These are phyloP conservation scores for Inga laurina DNA, from an alignment of 306 rosid species.

Conservation along the genomic window DNA sequence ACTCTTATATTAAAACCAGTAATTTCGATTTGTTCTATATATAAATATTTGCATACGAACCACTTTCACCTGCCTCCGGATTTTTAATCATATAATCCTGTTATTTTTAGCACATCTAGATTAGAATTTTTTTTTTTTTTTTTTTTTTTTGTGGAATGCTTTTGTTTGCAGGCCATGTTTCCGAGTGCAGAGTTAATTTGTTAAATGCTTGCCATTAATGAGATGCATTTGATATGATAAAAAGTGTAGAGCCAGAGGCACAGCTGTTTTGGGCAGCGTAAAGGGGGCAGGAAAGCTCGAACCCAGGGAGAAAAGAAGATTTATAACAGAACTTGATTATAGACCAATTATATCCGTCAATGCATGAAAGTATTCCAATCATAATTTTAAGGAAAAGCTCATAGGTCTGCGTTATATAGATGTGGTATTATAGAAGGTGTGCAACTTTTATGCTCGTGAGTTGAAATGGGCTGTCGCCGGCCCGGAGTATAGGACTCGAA, in stretches of 20 bases:
- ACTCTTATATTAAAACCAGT: too few species aligned
- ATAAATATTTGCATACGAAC: background rate
- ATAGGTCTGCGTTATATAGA: background rate
- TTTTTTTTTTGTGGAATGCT: background rate
- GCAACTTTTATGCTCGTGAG: background rate
- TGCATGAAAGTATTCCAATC: background rate
- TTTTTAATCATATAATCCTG: background rate
- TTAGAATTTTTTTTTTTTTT: background rate
- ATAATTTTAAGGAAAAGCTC: background rate
- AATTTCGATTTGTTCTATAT: background rate
- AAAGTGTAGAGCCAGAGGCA: background rate
- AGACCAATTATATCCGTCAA: background rate
- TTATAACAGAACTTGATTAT: background rate
- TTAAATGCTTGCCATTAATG: background rate
- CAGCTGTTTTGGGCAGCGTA: background rate
- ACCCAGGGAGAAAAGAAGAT: background rate
- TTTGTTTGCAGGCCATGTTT: background rate
- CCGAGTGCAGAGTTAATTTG: too few species aligned
- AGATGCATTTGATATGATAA: background rate
- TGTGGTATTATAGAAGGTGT: background rate
- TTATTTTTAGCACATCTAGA: background rate
- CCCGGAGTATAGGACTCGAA: background rate
- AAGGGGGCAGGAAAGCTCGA: background rate
- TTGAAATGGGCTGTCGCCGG: too few species aligned
- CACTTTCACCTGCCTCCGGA: background rate